Percentiles rank a stretch among this genome's conserved stretches.
phyloP scores from a whole-genome alignment of 2,329 filamentous ascomycete species.

The Podosphaera aphanis region DNA sequence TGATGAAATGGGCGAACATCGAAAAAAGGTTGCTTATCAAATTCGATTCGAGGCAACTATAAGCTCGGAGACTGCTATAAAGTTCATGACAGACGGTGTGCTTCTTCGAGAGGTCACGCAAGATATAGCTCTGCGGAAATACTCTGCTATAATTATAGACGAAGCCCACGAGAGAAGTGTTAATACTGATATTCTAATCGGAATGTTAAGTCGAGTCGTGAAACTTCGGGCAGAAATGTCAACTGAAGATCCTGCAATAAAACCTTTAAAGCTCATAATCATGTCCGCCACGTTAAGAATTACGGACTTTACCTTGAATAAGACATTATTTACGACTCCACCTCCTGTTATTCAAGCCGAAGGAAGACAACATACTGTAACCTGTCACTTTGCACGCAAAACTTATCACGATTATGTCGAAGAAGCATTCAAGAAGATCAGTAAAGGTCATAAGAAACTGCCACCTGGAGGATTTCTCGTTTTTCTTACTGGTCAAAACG shows the following conservation, averaged over 20 bases:
- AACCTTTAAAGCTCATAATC: slow-evolving; percentile 77
- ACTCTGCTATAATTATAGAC: slow-evolving; percentile 84
- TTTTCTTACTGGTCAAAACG: slow-evolving; percentile 81
- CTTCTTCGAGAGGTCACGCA: slow-evolving; percentile 74
- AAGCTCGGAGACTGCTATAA: slow-evolving; percentile 61
- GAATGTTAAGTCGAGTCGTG: slow-evolving; percentile 84
- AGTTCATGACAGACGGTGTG: slow-evolving; percentile 98
- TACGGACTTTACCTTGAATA: slow-evolving; percentile 72
- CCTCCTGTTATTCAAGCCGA: slow-evolving; percentile 78
- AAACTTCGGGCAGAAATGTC: slow-evolving; percentile 57
- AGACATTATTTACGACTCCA: slow-evolving; percentile 48
- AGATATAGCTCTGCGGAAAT: slow-evolving; percentile 70
- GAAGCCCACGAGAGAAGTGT: slow-evolving; percentile 94
- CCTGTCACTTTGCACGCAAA: slow-evolving; percentile 62
- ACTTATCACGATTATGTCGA: slow-evolving; percentile 78
- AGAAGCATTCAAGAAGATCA: slow-evolving; percentile 71
- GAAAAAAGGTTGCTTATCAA: slow-evolving; percentile 66
- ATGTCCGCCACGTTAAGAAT: slow-evolving; percentile 94
- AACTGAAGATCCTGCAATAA: slow-evolving; percentile 43
- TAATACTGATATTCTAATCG: slow-evolving; percentile 95
- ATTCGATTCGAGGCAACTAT: slow-evolving; percentile 85
- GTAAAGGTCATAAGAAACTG: slow-evolving; percentile 67
- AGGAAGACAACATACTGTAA: slow-evolving; percentile 77
- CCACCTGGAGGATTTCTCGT: slow-evolving; percentile 80
- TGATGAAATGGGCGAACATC: slow-evolving; percentile 58